phyloP scores from a whole-genome alignment of 257 asterid species.

The Thymus mandschuricus region DNA sequence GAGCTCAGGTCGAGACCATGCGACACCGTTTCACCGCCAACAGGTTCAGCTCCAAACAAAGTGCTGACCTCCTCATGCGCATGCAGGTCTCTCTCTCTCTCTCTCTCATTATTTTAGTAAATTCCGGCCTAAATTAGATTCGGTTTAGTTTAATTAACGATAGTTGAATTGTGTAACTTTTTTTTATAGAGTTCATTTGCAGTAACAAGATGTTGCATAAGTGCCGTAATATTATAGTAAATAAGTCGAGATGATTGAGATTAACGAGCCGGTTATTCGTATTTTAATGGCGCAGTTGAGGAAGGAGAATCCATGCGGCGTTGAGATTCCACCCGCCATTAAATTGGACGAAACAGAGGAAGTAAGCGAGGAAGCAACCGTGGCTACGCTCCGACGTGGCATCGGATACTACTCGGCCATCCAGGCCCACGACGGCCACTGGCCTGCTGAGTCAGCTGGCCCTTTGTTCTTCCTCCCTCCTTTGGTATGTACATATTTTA shows the following conservation, averaged over 20 bases:
- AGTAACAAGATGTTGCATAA: no score
- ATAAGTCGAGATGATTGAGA: no score
- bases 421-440: conserved; percentile 61
- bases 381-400: conserved; percentile 34
- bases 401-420: conserved; percentile 38
- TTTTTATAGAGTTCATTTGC: no score
- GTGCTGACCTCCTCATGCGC: conserved; percentile 6
- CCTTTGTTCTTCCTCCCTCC: conserved; percentile 53
- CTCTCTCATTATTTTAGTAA: neutral
- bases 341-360: conserved; percentile 21
- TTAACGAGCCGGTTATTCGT: no score
- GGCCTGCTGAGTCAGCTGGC: conserved; percentile 61
- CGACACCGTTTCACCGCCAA: neutral
- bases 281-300: conserved; percentile 29
- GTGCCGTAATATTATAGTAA: no score
- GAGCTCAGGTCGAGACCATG: no score
- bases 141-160: no score
- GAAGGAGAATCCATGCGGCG: conserved; percentile 39
- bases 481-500: conserved; percentile 25
- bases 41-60: neutral
- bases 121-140: no score
- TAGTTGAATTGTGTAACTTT: no score
- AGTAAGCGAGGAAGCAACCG: conserved; percentile 36
- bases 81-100: neutral
- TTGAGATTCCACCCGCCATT: conserved; percentile 12